Conservation (phyloP, 225 moss, liverwort and hornwort genomes). For the Ulota crispa region DNA sequence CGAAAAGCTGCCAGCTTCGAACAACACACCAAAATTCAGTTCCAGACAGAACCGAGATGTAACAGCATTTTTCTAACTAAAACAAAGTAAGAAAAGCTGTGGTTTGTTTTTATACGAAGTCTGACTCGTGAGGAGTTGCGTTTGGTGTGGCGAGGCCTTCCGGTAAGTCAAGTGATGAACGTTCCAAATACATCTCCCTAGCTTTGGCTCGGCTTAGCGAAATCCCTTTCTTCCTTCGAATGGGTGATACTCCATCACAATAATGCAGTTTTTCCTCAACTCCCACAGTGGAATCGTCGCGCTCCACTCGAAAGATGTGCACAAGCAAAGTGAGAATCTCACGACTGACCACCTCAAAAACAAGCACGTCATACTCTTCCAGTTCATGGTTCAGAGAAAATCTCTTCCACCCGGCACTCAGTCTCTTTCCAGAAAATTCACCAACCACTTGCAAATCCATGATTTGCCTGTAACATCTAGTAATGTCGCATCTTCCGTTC, state of each 20-base stretch:
- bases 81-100: neutral
- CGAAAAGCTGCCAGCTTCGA: neutral
- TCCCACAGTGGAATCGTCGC: constrained; percentile 15
- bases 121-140: neutral
- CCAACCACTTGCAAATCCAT: constrained; percentile 36
- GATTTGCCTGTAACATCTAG: constrained; percentile 25
- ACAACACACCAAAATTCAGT: neutral
- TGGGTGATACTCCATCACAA: neutral
- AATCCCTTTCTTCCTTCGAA: constrained; percentile 17
- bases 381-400: constrained; percentile 34
- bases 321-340: constrained; percentile 27
- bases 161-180: neutral
- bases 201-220: constrained; percentile 28
- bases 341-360: constrained; percentile 31
- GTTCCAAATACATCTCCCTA: neutral
- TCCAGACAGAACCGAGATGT: neutral
- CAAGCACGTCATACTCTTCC: constrained; percentile 41
- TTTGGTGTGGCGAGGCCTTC: neutral
- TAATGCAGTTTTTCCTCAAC: constrained; percentile 1
- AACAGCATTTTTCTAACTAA: neutral
- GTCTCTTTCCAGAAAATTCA: constrained; percentile 29
- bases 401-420: constrained; percentile 44
- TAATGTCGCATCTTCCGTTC: constrained; percentile 34
- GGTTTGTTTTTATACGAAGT: neutral
- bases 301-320: constrained; percentile 33